Conservation (phyloP, 1,284 basidiomycete genomes). For the Athelia sp. region DNA sequence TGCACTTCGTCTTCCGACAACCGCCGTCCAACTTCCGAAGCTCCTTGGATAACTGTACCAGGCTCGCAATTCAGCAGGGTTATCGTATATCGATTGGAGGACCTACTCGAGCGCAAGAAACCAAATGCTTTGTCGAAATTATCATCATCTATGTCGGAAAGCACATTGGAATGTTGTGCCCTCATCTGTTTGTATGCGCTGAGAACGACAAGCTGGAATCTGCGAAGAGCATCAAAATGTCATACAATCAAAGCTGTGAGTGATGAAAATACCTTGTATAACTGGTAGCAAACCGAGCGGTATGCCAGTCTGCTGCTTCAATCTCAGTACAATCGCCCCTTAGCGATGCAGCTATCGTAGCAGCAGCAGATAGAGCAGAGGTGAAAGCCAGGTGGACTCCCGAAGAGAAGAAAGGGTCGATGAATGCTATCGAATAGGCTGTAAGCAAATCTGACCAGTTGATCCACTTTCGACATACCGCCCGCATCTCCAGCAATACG, state of each 20-base stretch:
- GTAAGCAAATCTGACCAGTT: background rate
- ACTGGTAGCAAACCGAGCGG: slow-evolving; percentile 32
- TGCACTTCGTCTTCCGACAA: background rate
- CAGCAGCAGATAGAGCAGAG: slow-evolving; percentile 36
- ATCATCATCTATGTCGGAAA: slow-evolving; percentile 40
- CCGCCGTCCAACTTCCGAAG: background rate
- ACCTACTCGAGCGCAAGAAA: slow-evolving; percentile 36
- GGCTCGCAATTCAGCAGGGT: no score
- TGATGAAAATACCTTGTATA: slow-evolving; percentile 32
- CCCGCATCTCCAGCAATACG: slow-evolving; percentile 43
- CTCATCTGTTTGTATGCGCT: slow-evolving; percentile 46
- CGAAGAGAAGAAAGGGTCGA: slow-evolving; percentile 59
- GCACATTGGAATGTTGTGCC: slow-evolving; percentile 32
- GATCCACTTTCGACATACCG: slow-evolving; percentile 20
- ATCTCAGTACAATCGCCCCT: slow-evolving; percentile 29
- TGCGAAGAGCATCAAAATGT: slow-evolving; percentile 12
- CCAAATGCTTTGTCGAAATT: slow-evolving; percentile 49
- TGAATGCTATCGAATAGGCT: slow-evolving; percentile 36
- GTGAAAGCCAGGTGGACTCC: slow-evolving; percentile 43
- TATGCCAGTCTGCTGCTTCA: slow-evolving; percentile 35
- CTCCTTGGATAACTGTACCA: slow-evolving; percentile 1
- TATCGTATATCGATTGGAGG: no score
- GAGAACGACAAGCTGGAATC: slow-evolving; percentile 46
- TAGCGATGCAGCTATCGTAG: slow-evolving; percentile 36
- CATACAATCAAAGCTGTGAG: background rate